Percentiles rank a stretch among this genome's conserved stretches.
Conservation (phyloP, 1,284 basidiomycete species). For the Ustilago sp. region DNA sequence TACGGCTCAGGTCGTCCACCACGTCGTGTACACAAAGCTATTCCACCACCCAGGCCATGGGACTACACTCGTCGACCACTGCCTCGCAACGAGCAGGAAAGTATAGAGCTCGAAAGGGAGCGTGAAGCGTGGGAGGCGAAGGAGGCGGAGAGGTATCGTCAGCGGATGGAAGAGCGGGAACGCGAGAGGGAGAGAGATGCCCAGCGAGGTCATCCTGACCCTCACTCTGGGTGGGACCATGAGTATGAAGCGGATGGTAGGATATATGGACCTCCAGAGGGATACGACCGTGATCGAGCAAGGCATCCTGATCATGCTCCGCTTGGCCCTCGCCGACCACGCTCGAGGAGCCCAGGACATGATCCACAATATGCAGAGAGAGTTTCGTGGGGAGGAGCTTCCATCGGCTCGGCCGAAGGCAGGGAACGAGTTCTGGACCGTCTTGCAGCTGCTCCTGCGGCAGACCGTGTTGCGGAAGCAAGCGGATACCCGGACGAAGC, state of each 20-base stretch:
- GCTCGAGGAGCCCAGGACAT: slow-evolving; percentile 31
- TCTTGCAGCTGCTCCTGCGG: slow-evolving; percentile 1
- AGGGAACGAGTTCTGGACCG: slow-evolving; percentile 21
- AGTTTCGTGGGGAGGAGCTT: slow-evolving; percentile 15
- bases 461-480: slow-evolving; percentile 13
- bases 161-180: slow-evolving; percentile 37
- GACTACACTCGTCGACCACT: slow-evolving; percentile 39
- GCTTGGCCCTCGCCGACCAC: slow-evolving; percentile 6
- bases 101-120: slow-evolving; percentile 34
- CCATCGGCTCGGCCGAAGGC: slow-evolving; percentile 26
- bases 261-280: slow-evolving; percentile 15
- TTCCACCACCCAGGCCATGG: slow-evolving; percentile 44
- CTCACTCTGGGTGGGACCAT: slow-evolving; percentile 15
- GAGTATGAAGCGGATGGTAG: slow-evolving; percentile 12
- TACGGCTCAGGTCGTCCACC: slow-evolving; percentile 11
- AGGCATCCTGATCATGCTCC: slow-evolving; percentile 15
- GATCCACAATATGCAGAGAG: slow-evolving; percentile 25
- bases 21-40: slow-evolving; percentile 34
- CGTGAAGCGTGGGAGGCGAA: slow-evolving; percentile 42
- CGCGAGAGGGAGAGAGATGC: slow-evolving; percentile 24
- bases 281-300: slow-evolving; percentile 19
- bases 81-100: slow-evolving; percentile 36
- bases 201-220: slow-evolving; percentile 10
- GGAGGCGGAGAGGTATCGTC: slow-evolving; percentile 37
- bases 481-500: slow-evolving; percentile 10